Percentiles rank a stretch among this genome's conserved stretches.
These are phyloP conservation scores for Fusarium sp. DNA, from an alignment of 2,329 filamentous ascomycete genomes.

Conservation along the genomic window DNA sequence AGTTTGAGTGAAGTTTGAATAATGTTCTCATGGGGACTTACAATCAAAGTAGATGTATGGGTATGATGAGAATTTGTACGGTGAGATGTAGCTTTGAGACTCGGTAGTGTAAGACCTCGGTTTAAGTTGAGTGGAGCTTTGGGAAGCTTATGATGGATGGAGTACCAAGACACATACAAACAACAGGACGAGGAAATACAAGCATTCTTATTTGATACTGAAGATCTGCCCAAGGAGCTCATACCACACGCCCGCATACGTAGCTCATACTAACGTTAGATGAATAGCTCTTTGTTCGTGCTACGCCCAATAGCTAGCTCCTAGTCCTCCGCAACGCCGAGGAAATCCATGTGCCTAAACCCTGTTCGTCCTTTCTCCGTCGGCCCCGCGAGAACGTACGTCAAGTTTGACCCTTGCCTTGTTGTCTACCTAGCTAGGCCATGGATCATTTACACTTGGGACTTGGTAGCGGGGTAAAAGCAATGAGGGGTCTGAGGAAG, in stretches of 20 bases:
- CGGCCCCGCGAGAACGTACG: conserved; percentile 30
- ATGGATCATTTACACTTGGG: conserved; percentile 18
- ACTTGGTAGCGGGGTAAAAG: conserved; percentile 43
- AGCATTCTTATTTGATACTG: conserved; percentile 33
- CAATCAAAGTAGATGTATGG: not conserved
- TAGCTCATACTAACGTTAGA: conserved; percentile 24
- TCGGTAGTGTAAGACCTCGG: conserved; percentile 27
- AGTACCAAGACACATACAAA: conserved; percentile 4
- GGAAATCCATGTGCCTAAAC: conserved; percentile 26
- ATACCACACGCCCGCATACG: conserved; percentile 17
- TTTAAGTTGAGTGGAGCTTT: conserved; percentile 23
- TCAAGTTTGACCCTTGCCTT: not conserved
- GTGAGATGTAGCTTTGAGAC: not conserved
- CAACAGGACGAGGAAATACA: conserved; percentile 12
- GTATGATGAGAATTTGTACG: not conserved
- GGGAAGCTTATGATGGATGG: conserved; percentile 14
- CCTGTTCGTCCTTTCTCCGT: conserved; percentile 7
- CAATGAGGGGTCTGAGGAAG: conserved; percentile 12
- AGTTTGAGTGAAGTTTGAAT: not conserved
- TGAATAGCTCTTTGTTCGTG: conserved; percentile 4
- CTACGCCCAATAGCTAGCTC: conserved; percentile 5
- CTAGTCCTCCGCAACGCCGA: conserved; percentile 42
- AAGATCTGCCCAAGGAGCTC: conserved; percentile 3
- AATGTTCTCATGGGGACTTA: not conserved
- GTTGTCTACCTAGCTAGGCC: not conserved